Percentiles rank a stretch among this genome's conserved stretches.
These are phyloP conservation scores for Citropsis articulata DNA, from an alignment of 345 rosid genomes.

Conservation along the genomic window DNA sequence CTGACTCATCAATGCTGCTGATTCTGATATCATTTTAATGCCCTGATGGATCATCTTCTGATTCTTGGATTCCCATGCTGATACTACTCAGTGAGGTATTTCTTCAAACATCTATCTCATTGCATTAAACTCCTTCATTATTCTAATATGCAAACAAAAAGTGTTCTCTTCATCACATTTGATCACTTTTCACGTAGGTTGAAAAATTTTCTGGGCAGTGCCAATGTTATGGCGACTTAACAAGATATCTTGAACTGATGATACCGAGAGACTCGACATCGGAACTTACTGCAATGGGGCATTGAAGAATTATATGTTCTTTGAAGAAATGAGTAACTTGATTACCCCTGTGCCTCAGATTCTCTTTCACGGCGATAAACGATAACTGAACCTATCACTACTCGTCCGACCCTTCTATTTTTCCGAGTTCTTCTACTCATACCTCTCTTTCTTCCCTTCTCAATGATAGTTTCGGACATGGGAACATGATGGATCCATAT, in stretches of 20 bases:
- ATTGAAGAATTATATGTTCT: background rate
- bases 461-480: slow-evolving; percentile 31
- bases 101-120: no score
- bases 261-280: background rate
- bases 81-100: no score
- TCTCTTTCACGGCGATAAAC: slow-evolving; percentile 58
- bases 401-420: slow-evolving; percentile 59
- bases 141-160: background rate
- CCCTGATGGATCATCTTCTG: no score
- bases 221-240: background rate
- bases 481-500: slow-evolving; percentile 57
- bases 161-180: background rate
- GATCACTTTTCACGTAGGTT: background rate
- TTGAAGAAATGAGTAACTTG: background rate
- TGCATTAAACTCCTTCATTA: no score
- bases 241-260: slow-evolving; percentile 2
- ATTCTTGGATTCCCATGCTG: no score
- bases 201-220: background rate
- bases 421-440: slow-evolving; percentile 51
- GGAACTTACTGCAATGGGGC: background rate
- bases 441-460: slow-evolving; percentile 48
- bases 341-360: slow-evolving; percentile 37
- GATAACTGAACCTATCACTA: slow-evolving; percentile 31
- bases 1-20: no score
- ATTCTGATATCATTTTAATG: no score